Conservation (phyloP, 345 rosid species). For the Tarenaya hassleriana region DNA sequence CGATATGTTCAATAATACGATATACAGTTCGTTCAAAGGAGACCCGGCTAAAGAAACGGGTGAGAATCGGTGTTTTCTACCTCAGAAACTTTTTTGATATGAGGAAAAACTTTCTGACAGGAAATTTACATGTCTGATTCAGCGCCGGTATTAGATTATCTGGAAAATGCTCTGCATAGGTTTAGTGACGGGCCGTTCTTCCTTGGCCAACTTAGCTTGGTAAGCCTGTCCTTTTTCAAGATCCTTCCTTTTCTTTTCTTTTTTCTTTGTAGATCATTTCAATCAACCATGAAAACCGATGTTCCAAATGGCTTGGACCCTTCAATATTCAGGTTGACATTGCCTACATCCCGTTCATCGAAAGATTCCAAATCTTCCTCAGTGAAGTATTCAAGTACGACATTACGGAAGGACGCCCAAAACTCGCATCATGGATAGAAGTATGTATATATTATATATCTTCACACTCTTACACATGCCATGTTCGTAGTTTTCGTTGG, state of each 20-base stretch:
- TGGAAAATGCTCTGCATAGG: slow-evolving; percentile 59
- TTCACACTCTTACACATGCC: neutral
- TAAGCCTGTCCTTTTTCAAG: slow-evolving; percentile 21
- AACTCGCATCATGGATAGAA: slow-evolving; percentile 70
- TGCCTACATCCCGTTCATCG: slow-evolving; percentile 61
- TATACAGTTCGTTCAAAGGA: slow-evolving; percentile 54
- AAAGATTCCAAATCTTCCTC: slow-evolving; percentile 52
- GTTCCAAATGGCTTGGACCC: neutral
- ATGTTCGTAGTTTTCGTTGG: neutral
- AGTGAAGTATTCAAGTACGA: slow-evolving; percentile 45
- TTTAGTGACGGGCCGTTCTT: slow-evolving; percentile 85
- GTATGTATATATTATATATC: slow-evolving; percentile 26
- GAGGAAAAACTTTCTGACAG: neutral
- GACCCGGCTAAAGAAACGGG: slow-evolving; percentile 51
- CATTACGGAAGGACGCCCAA: slow-evolving; percentile 64
- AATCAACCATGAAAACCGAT: no score
- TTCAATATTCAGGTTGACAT: slow-evolving; percentile 56
- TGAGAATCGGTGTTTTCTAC: slow-evolving; percentile 22
- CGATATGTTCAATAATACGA: slow-evolving; percentile 40
- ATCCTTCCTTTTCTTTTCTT: neutral
- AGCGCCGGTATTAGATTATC: slow-evolving; percentile 67
- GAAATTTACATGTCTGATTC: slow-evolving; percentile 15
- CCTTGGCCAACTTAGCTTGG: slow-evolving; percentile 76
- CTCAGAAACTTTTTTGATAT: neutral
- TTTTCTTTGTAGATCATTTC: no score